Base-by-base conservation (phyloP, 2,329 filamentous ascomycete species). In the Ophiostoma angusticollis region DNA sequence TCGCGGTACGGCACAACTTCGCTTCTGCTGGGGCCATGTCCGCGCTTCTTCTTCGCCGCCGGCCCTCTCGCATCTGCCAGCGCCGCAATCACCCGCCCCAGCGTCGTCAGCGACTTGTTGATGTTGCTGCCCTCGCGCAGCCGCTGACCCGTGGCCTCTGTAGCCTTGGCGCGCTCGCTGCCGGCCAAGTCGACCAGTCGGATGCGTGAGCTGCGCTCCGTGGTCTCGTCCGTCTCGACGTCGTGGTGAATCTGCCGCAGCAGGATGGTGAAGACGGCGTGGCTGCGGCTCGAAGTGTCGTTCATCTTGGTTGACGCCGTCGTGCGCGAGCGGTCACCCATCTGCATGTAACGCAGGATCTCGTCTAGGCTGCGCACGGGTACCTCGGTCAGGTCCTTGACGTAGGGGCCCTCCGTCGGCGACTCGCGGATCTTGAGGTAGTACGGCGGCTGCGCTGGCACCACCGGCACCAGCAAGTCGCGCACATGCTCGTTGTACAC, bases 401-500 rank as follows among this genome's bases (percentile, higher is more conserved):
- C 93, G 55, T 98, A 98, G 0, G 93, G 93, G 47, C 91, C 91
- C 1, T 91, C 95, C 3, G 89, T 93, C 3, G 91, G 91, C 67
- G 96, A 91, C 60, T 98, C 91, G 67, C 93, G 79, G 47, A 98
- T 91, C 62, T 93, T 94, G 35, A 98, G 68, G 56, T 96, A 36
- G 86, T 98, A 28, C 84, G 78, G 8, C 89, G 91, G 55, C 96
- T 98, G 45, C 12, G 40, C 27, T 9, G 42, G 27, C 18, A 40
- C 40, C 6, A 48, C 44, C 6, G 47, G 47, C 35, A 45, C 43
- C 46, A 98, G 70, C 53, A 98, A 63, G 68, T 98, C 91, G 55
- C 91, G 81, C 8, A 98, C 93, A 51, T 87, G 74, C 62, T 98
- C 91, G 60, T 98, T 98, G 69, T 98, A 98, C 53, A 98, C 98